Evolutionary conservation across 176 grass and related monocot species (phyloP), one percentile per base, ranked within the genome.

Genomic region (barley (Hordeum vulgare)): DNA sequence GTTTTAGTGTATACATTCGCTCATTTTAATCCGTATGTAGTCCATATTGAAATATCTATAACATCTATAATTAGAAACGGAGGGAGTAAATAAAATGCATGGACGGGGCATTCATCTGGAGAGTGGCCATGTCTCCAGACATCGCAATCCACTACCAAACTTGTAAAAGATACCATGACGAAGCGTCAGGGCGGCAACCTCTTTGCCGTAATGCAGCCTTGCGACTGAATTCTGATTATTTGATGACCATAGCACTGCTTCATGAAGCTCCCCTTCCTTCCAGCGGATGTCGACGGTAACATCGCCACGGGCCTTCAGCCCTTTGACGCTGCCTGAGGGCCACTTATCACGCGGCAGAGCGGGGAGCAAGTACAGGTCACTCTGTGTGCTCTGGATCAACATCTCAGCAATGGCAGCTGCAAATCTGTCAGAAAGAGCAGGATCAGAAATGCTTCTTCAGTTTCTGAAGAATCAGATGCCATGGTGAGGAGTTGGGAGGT

Each of bases 321-420:
- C 94, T 76, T 80, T 89, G 45, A 88, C 89, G 8, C 74, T 83
- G 59, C 94, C 94, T 31, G 23, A 10, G 31, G 89, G 63, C 94
- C 94, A 97, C 75, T 90, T 97, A 4, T 86, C 75, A 0, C 57
- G 67, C 0, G 91, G 94, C 14, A 97, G 76, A 7, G 91, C 91
- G 7, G 94, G 94, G 18, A 97, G 84, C 81, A 97, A 36, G 37
- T 93, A 90, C 3, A 97, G 68, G 31, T 97, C 89, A 12, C 33
- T 80, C 27, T 84, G 54, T 3, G 89, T 97, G 87, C 94, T 97
- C 81, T 93, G 94, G 27, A 97, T 63, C 35, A 97, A 82, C 77
- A 97, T 97, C 77, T 93, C 91, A n/a, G 91, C 75, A 47, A 97
- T 86, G 15, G 89, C 89, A 11, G 94, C 84, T 47, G 89, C 68